phyloP scores from a whole-genome alignment of 148 eudicot species.

The Gaultheria prostrata region DNA sequence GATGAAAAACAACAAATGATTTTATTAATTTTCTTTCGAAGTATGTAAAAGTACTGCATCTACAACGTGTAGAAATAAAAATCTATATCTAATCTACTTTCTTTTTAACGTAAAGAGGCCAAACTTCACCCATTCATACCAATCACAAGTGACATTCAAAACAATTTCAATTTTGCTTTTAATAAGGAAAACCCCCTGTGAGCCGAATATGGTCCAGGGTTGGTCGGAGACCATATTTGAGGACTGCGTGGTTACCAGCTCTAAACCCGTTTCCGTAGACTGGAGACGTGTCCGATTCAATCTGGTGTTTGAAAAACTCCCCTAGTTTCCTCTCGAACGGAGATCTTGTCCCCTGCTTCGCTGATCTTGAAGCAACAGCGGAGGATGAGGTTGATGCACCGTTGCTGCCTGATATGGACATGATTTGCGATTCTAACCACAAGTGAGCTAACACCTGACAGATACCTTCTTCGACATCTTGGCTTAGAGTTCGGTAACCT shows the following conservation, averaged over 20 bases:
- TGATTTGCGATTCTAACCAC: conserved; percentile 66
- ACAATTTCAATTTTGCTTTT: conserved; percentile 10
- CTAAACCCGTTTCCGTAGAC: conserved; percentile 77
- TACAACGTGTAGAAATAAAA: conserved; percentile 9
- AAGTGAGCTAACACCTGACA: conserved; percentile 75
- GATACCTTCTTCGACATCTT: conserved; percentile 86
- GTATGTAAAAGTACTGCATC: conserved; percentile 14
- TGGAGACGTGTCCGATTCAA: conserved; percentile 68
- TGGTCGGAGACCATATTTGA: conserved; percentile 56
- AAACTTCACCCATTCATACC: conserved; percentile 10
- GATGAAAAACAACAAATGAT: background rate
- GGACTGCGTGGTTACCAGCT: conserved; percentile 65
- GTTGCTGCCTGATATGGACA: conserved; percentile 31
- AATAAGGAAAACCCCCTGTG: conserved; percentile 64
- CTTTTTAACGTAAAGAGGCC: conserved; percentile 10
- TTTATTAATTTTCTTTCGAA: conserved; percentile 9
- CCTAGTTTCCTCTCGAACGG: conserved; percentile 71
- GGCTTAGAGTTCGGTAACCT: conserved; percentile 71
- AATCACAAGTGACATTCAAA: background rate
- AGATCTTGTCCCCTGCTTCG: conserved; percentile 45
- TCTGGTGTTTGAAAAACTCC: conserved; percentile 75
- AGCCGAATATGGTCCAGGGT: conserved; percentile 64
- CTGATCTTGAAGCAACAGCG: conserved; percentile 23
- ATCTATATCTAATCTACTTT: background rate
- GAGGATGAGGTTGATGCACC: conserved; percentile 41